Evolutionary conservation across 306 rosid genomes (phyloP), one percentile per base, ranked within the genome.

Genomic region (Rosa chinensis): DNA sequence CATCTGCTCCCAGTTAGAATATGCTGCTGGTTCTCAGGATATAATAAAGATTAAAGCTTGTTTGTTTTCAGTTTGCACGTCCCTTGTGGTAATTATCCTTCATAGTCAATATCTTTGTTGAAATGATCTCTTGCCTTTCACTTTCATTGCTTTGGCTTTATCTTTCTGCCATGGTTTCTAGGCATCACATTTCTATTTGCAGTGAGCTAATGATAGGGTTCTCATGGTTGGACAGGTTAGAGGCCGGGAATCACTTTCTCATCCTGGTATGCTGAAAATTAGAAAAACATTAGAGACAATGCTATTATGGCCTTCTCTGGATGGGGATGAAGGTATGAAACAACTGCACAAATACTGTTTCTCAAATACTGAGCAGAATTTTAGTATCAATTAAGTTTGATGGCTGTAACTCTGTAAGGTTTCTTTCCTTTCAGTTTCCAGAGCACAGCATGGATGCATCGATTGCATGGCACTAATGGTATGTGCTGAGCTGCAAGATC

Each of bases 391-490:
- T 81, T 52, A 74, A 18, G 40, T 53, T 67, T 86, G 43, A 77
- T 35, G 48, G 66, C 21, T 75, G 63, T 66, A 75, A 49, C 17
- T 25, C 28, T 25, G 28, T 25, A 25, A 25, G 28, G 14, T 76
- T 81, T 50, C 62, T 63, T 72, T 81, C 23, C n/a, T 43, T 69
- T 63, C 87, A 94, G 99, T 92, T 85, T 89, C 92, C 69, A 91
- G 84, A 86, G 90, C 89, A 70, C 97, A 95, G 85, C 97, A 92
- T 84, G 99, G 97, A 70, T 95, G 97, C 90, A 95, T 91, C 76
- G 95, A 91, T 86, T 91, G 97, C 81, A 87, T 95, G 56, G 97
- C 99, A 64, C 83, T 95, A 69, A 92, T 95, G 97, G 83, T 92
- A 83, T 92, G 92, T 82, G 88, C 91, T 70, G 95, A 95, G 69